Percentiles rank a stretch among this genome's conserved stretches.
Conservation (phyloP, 345 rosid genomes). For the Passiflora organensis region DNA sequence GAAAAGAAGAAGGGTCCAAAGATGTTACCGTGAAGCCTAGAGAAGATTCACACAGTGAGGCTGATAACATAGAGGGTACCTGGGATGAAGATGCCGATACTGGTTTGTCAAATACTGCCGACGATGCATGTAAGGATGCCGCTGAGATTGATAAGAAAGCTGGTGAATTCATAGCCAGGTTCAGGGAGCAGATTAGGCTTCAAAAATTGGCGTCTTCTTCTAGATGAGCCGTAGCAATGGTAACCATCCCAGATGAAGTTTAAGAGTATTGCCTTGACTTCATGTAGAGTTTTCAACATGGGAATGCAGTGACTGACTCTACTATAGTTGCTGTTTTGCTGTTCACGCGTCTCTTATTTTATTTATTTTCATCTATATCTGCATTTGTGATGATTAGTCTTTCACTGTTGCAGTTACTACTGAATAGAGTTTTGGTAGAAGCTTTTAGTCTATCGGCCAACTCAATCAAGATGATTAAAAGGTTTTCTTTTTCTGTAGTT, state of each 20-base stretch:
- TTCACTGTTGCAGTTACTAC: too few species aligned
- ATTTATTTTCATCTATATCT: too few species aligned
- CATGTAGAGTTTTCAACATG: too few species aligned
- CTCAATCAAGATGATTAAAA: too few species aligned
- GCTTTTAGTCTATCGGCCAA: too few species aligned
- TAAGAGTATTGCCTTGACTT: too few species aligned
- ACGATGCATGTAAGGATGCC: conserved; percentile 23
- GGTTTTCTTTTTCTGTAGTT: too few species aligned
- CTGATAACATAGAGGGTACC: too few species aligned
- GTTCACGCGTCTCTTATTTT: background rate
- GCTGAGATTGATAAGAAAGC: conserved; percentile 90
- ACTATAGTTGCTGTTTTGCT: too few species aligned
- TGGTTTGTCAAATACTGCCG: conserved; percentile 19
- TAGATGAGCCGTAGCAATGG: conserved; percentile 24
- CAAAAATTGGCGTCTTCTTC: conserved; percentile 61
- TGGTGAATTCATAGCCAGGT: conserved; percentile 87
- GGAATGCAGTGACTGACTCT: too few species aligned
- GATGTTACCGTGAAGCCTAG: conserved; percentile 6
- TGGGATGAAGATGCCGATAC: conserved; percentile 23
- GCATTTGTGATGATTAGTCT: too few species aligned
- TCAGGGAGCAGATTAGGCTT: conserved; percentile 76
- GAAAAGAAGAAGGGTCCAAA: conserved; percentile 15
- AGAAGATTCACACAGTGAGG: conserved; percentile 25
- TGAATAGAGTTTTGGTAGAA: too few species aligned
- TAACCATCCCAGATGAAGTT: conserved; percentile 24